Evolutionary conservation across 75 land plant genomes (phyloP).

Genomic region (Pinus taeda): DNA sequence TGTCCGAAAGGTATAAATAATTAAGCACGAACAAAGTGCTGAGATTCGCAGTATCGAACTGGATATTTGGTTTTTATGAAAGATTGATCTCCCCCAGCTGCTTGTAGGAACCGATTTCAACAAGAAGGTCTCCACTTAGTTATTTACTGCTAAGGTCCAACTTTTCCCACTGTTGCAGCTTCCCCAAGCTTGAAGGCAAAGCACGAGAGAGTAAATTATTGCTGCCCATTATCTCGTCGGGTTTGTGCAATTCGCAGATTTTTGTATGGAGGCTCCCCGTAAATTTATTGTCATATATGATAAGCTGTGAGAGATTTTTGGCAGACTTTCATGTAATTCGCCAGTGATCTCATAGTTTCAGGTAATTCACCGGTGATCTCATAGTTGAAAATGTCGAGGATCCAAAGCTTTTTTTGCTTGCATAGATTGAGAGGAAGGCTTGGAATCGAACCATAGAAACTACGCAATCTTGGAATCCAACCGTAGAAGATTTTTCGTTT

Average conservation of each 20-base stretch:
- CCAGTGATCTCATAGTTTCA: constrained; percentile 26
- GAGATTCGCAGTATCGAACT: constrained; percentile 44
- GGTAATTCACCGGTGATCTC: constrained; percentile 52
- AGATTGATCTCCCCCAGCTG: constrained; percentile 57
- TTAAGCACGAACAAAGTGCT: constrained; percentile 34
- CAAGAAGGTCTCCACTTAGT: constrained; percentile 32
- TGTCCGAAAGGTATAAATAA: too few species aligned
- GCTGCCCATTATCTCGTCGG: constrained; percentile 24
- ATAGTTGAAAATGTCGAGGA: constrained; percentile 60
- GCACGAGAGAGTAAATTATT: constrained; percentile 34
- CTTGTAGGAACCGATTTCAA: constrained; percentile 23
- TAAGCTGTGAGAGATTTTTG: constrained; percentile 36
- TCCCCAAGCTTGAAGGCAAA: constrained; percentile 27
- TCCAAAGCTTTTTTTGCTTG: constrained; percentile 38
- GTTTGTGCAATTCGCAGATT: constrained; percentile 34
- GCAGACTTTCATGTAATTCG: constrained; percentile 54
- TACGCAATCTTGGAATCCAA: too few species aligned
- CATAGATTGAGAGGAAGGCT: constrained; percentile 55
- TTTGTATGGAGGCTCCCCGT: constrained; percentile 47
- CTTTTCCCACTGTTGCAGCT: constrained; percentile 12
- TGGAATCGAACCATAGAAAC: too few species aligned
- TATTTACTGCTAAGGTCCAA: constrained; percentile 43
- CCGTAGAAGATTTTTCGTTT: too few species aligned
- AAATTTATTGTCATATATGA: constrained; percentile 10
- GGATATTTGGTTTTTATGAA: constrained; percentile 41